Conservation (phyloP, 805 yeast species). For the Yarrowia divulgata region DNA sequence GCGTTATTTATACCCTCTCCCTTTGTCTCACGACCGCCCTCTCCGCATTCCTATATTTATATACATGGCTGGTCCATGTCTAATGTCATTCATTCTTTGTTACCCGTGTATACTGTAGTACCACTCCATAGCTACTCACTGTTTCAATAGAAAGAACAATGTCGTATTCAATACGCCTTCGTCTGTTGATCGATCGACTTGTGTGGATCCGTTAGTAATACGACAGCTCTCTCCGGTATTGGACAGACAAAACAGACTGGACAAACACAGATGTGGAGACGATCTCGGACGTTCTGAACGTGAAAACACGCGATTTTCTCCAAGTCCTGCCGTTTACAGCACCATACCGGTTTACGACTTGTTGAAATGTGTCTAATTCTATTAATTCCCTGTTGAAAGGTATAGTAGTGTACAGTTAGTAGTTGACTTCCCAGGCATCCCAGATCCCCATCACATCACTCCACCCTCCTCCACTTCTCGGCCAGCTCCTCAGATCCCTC, state of each 20-base stretch:
- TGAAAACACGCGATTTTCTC: too few species aligned
- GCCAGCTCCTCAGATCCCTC: conserved; percentile 24
- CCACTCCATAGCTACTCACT: too few species aligned
- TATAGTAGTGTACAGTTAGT: conserved; percentile 39
- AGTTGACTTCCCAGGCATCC: conserved; percentile 18
- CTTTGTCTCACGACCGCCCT: conserved; percentile 13
- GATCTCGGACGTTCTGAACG: too few species aligned
- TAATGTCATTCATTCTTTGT: conserved; percentile 16
- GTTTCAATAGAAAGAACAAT: not conserved
- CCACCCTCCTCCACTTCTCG: conserved; percentile 31
- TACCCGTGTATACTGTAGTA: not conserved
- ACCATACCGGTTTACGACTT: too few species aligned
- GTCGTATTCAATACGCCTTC: not conserved
- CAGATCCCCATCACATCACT: not conserved
- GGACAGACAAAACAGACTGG: too few species aligned
- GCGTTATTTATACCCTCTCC: conserved; percentile 7
- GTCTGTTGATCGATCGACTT: too few species aligned
- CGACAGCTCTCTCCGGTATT: too few species aligned
- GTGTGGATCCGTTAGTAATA: too few species aligned
- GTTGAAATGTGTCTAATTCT: not conserved
- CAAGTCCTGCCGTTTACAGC: too few species aligned
- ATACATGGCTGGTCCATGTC: conserved; percentile 26
- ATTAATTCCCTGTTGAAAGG: conserved; percentile 39
- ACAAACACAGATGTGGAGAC: too few species aligned
- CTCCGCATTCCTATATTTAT: conserved; percentile 10